Percentiles rank a stretch among this genome's conserved stretches.
Evolutionary conservation across 2,329 filamentous ascomycete genomes (phyloP).

Genomic region (Beauveria rudraprayagi): DNA sequence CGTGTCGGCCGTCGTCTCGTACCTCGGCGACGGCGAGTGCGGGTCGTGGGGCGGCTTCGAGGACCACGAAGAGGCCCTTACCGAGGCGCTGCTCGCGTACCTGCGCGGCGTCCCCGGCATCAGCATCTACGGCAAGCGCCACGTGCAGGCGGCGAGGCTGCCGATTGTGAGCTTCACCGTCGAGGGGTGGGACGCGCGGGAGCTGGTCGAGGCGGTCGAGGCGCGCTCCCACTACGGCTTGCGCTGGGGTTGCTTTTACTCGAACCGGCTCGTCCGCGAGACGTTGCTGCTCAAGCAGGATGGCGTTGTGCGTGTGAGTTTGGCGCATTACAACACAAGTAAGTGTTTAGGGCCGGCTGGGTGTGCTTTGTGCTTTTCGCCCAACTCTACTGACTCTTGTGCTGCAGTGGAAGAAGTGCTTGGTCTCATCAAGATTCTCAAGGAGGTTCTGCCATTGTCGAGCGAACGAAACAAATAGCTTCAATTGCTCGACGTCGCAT

Average conservation of each 20-base stretch:
- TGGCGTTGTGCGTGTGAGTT: constrained; percentile 60
- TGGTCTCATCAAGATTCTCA: constrained; percentile 8
- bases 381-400: constrained; percentile 10
- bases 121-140: constrained; percentile 49
- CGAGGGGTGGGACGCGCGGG: constrained; percentile 44
- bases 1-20: constrained; percentile 53
- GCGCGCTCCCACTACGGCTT: constrained; percentile 50
- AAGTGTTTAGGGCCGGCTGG: constrained; percentile 23
- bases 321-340: constrained; percentile 67
- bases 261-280: constrained; percentile 51
- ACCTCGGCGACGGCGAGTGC: constrained; percentile 39
- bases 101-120: constrained; percentile 43
- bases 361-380: no score
- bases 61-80: constrained; percentile 52
- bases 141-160: constrained; percentile 40
- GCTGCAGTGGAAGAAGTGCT: constrained; percentile 10
- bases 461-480: not conserved
- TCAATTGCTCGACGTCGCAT: not conserved
- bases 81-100: constrained; percentile 51
- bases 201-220: constrained; percentile 56
- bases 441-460: not conserved
- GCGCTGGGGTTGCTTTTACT: constrained; percentile 63
- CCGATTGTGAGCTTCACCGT: constrained; percentile 62
- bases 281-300: constrained; percentile 47
- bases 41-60: constrained; percentile 43